A percentile compares a stretch with the other conserved stretches of the same genome.
Evolutionary conservation across 2,329 filamentous ascomycete genomes (phyloP).

Genomic region (Ramularia endophylla): DNA sequence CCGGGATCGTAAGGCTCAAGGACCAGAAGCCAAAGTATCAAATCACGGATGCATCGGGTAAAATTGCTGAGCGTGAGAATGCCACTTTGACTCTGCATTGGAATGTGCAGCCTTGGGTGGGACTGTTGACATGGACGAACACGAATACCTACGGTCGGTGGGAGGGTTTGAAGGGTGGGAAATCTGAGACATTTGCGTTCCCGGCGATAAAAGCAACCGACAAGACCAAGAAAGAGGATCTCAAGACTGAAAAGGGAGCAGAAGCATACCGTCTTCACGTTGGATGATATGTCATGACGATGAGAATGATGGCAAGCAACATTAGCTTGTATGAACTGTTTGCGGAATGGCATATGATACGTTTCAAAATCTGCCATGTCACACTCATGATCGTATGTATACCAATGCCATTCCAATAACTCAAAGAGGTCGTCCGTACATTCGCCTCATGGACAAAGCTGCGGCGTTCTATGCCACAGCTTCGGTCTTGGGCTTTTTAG

Average conservation of each 20-base stretch:
- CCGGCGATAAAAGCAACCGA: slow-evolving; percentile 59
- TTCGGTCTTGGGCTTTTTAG: slow-evolving; percentile 20
- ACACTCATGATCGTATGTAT: too few species aligned
- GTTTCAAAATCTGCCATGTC: neutral
- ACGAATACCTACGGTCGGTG: slow-evolving; percentile 48
- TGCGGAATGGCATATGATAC: too few species aligned
- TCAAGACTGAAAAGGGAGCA: slow-evolving; percentile 44
- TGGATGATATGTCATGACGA: too few species aligned
- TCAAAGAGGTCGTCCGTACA: too few species aligned
- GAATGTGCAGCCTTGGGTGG: slow-evolving; percentile 98
- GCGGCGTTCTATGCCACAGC: slow-evolving; percentile 1
- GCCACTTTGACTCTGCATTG: slow-evolving; percentile 80
- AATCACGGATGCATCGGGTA: slow-evolving; percentile 81
- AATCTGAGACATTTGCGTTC: slow-evolving; percentile 58
- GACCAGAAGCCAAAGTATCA: slow-evolving; percentile 95
- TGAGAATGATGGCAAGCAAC: neutral
- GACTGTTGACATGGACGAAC: slow-evolving; percentile 70
- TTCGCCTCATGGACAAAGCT: too few species aligned
- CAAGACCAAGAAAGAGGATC: slow-evolving; percentile 40
- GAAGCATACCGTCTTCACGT: slow-evolving; percentile 23
- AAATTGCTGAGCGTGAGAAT: slow-evolving; percentile 66
- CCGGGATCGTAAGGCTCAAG: slow-evolving; percentile 68
- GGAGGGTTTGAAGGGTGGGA: slow-evolving; percentile 60
- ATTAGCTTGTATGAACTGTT: neutral
- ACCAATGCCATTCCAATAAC: too few species aligned